phyloP scores from a whole-genome alignment of 2,329 filamentous ascomycete genomes.

The Calcarisporium arbuscula region DNA sequence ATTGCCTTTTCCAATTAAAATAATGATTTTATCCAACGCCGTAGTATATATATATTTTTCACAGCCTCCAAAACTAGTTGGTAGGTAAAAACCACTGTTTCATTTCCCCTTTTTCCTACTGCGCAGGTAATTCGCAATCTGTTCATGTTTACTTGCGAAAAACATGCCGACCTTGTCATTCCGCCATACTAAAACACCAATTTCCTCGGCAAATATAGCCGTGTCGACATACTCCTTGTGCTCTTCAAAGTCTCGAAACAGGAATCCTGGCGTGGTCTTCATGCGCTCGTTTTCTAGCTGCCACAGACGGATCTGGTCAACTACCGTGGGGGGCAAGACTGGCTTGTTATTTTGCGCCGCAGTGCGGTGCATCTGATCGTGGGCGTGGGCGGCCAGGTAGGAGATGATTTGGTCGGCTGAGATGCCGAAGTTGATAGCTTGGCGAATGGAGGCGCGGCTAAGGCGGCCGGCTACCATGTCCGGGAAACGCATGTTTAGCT shows the following conservation, averaged over 20 bases:
- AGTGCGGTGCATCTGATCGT: conserved; percentile 81
- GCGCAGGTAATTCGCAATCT: conserved; percentile 75
- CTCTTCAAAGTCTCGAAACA: conserved; percentile 83
- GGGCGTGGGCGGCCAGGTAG: conserved; percentile 86
- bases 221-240: conserved; percentile 64
- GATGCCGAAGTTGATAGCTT: conserved; percentile 84
- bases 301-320: conserved; percentile 96
- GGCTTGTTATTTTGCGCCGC: conserved; percentile 53
- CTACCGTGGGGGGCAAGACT: conserved; percentile 86
- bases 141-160: conserved; percentile 87
- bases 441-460: conserved; percentile 79
- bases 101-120: conserved; percentile 49
- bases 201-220: conserved; percentile 75
- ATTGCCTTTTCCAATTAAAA: neutral
- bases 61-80: too few species aligned
- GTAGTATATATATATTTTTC: conserved; percentile 1
- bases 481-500: conserved; percentile 82
- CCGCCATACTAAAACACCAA: conserved; percentile 85
- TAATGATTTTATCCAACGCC: conserved; percentile 8
- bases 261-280: conserved; percentile 72
- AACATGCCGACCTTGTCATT: conserved; percentile 76
- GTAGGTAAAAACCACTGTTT: too few species aligned
- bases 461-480: conserved; percentile 92
- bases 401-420: conserved; percentile 92
- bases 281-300: conserved; percentile 96